Evolutionary conservation across 169 alveolate genomes (phyloP).

Genomic region (Cyclospora cayetanensis): DNA sequence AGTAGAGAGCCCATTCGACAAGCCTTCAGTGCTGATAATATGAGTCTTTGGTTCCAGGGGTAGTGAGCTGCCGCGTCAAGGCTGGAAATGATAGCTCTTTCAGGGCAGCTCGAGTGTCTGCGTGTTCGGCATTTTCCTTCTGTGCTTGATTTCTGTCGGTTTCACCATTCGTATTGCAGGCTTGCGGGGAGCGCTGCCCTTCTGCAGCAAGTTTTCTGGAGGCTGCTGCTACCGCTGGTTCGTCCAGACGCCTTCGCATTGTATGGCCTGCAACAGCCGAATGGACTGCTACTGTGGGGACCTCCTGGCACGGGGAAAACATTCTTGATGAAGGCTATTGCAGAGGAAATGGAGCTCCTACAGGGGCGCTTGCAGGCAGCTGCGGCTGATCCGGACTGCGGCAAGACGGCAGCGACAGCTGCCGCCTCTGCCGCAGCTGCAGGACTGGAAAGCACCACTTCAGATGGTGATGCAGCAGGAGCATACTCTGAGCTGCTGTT

Average conservation of each 20-base stretch:
- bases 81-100: too few relatives aligned
- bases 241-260: conserved; percentile 11
- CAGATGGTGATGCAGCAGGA: background rate
- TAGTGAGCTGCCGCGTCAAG: too few relatives aligned
- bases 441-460: background rate
- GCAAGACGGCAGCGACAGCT: conserved; percentile 25
- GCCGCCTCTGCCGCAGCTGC: background rate
- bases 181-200: background rate
- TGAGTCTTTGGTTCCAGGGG: too few relatives aligned
- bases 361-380: background rate
- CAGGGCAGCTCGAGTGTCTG: too few relatives aligned
- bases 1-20: too few relatives aligned
- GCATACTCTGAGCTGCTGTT: background rate
- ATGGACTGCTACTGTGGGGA: conserved; percentile 77
- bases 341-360: conserved; percentile 89
- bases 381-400: background rate
- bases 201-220: conserved; percentile 19
- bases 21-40: too few relatives aligned
- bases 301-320: conserved; percentile 92
- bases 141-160: too few relatives aligned
- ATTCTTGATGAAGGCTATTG: conserved; percentile 95
- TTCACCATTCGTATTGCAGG: too few relatives aligned
- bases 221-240: conserved; percentile 10
- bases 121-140: too few relatives aligned
- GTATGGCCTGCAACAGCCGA: conserved; percentile 21